Percentiles rank a stretch among this genome's conserved stretches.
Conservation (phyloP, 2,329 filamentous ascomycete species). For the Aspergillus floridensis region DNA sequence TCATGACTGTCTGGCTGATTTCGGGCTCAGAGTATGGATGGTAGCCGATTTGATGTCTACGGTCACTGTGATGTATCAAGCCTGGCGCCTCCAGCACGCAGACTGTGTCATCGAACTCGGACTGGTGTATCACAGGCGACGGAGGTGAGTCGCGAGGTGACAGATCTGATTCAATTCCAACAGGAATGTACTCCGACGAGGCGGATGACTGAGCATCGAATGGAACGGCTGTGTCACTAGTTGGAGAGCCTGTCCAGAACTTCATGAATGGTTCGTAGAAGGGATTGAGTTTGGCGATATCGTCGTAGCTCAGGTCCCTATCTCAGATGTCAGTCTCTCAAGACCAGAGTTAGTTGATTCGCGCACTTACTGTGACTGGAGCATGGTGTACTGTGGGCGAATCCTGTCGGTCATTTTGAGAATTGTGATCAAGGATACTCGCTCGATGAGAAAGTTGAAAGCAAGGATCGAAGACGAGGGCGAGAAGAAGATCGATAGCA, state of each 20-base stretch:
- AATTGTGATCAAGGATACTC: neutral
- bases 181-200: conserved; percentile 17
- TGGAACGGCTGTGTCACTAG: conserved; percentile 11
- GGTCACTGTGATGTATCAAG: conserved; percentile 12
- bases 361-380: conserved; percentile 26
- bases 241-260: conserved; percentile 20
- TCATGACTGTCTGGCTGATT: conserved; percentile 15
- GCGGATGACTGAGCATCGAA: conserved; percentile 17
- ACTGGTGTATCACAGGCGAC: conserved; percentile 8
- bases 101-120: neutral
- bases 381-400: conserved; percentile 30
- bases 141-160: conserved; percentile 10
- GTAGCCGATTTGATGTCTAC: conserved; percentile 15
- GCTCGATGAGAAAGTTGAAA: neutral
- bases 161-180: conserved; percentile 9
- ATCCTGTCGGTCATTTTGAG: conserved; percentile 14
- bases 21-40: conserved; percentile 5
- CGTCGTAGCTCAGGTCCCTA: conserved; percentile 25
- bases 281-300: conserved; percentile 28
- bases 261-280: conserved; percentile 24
- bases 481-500: neutral
- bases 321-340: conserved; percentile 10
- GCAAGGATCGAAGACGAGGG: neutral
- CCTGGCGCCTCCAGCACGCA: conserved; percentile 5
- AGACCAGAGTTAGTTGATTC: neutral